Evolutionary conservation across 2,329 filamentous ascomycete species (phyloP), one percentile per base, ranked within the genome.

Genomic region (Aspergillus sp.): DNA sequence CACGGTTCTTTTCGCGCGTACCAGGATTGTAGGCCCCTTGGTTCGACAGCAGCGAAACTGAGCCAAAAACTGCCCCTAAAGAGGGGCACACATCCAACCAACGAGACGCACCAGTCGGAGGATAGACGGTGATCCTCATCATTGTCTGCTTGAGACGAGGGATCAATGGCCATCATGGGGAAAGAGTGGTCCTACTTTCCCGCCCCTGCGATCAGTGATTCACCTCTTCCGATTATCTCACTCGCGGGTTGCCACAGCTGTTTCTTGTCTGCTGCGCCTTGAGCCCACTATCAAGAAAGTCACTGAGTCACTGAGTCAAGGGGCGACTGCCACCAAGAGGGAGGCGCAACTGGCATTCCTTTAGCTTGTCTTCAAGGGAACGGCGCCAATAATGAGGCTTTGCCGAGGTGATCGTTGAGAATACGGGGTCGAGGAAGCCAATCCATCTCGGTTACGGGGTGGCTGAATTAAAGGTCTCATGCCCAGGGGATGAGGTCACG

Each of bases 401-500:
- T 38, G 25, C 59, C 59, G 59, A 58, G 50, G 59, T 31, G 54
- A 57, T 46, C 50, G 50, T 23, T 30, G 47, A 51, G 47, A 58
- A 54, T 61, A 57, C 54, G 59, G 59, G 54, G 54, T 61, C 22
- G 34, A 54, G 19, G 17, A 55, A 55, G 49, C 59, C 41, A 57
- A 46, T 50, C 54, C 50, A 28, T 31, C 41, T 59, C 49, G 49
- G 47, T 56, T 52, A 58, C 54, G 45, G 53, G 50, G 59, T 61
- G 59, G 59, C 59, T 61, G 54, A 57, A 61, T 47, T 57, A 57
- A 57, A 61, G 59, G 59, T 58, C 59, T 54, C 59, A 61, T 63
- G 60, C 66, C 69, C 66, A 71, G 65, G 66, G 65, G 60, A 55
- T 58, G 59, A 66, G 66, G 67, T 66, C 67, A 71, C 74, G 71